phyloP scores from a whole-genome alignment of 257 asterid genomes.

The Sherardia arvensis region DNA sequence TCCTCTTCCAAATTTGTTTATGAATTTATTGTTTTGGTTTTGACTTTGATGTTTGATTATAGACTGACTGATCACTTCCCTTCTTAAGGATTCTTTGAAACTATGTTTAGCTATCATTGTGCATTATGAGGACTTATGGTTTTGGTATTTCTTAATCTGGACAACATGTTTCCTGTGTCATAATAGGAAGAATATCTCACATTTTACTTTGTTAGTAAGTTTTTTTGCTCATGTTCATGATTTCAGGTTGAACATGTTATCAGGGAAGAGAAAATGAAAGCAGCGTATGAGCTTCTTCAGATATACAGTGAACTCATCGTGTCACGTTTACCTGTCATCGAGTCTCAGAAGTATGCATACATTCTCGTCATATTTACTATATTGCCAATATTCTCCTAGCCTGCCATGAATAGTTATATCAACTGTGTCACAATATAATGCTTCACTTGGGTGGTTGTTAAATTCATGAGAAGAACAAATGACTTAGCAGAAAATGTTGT shows the following conservation, averaged over 20 bases:
- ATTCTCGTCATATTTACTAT: background rate
- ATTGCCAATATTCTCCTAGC: background rate
- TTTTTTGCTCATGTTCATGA: background rate
- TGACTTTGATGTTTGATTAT: background rate
- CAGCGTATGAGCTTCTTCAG: constrained; percentile 85
- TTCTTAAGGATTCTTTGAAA: too few relatives aligned
- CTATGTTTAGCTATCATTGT: too few relatives aligned
- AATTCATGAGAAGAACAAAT: background rate
- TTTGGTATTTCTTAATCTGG: background rate
- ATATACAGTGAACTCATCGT: constrained; percentile 78
- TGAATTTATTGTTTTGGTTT: background rate
- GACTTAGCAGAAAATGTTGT: background rate
- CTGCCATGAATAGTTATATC: too few relatives aligned
- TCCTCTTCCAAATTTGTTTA: background rate
- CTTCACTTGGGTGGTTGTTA: too few relatives aligned
- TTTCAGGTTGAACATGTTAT: constrained; percentile 92
- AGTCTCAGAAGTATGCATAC: constrained; percentile 77
- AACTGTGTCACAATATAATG: too few relatives aligned
- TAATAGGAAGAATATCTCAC: background rate
- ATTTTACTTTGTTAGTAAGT: background rate
- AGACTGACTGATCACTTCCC: too few relatives aligned
- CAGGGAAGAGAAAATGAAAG: constrained; percentile 93
- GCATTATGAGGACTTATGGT: background rate
- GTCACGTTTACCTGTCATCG: constrained; percentile 78
- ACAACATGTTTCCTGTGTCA: background rate